Percentiles rank a stretch among this genome's conserved stretches.
Evolutionary conservation across 2,329 filamentous ascomycete genomes (phyloP).

Genomic region (Aspergillus oerlinghausenensis): DNA sequence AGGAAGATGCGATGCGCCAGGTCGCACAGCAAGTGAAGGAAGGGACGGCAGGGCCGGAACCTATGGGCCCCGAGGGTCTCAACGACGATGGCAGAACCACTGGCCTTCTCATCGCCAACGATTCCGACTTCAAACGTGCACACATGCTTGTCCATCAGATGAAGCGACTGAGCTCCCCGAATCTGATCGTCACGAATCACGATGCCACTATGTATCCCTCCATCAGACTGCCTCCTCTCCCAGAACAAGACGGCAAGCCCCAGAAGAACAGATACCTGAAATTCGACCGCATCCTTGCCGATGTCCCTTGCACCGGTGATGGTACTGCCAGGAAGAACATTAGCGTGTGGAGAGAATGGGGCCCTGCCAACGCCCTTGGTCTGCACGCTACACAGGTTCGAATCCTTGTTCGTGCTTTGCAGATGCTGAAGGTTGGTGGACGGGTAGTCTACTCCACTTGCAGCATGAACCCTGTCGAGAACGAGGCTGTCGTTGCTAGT

Average conservation of each 20-base stretch:
- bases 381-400: conserved; percentile 81
- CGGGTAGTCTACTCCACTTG: conserved; percentile 97
- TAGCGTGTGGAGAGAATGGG: conserved; percentile 94
- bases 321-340: conserved; percentile 91
- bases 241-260: conserved; percentile 49
- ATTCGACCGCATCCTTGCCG: conserved; percentile 92
- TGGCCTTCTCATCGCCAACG: conserved; percentile 89
- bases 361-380: conserved; percentile 77
- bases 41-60: conserved; percentile 53
- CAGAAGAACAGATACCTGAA: conserved; percentile 72
- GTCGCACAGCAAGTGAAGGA: conserved; percentile 61
- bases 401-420: conserved; percentile 85
- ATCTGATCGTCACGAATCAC: conserved; percentile 95
- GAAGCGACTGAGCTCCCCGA: conserved; percentile 93
- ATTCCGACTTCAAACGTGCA: conserved; percentile 91
- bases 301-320: conserved; percentile 95
- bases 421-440: conserved; percentile 93
- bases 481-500: conserved; percentile 83
- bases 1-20: conserved; percentile 78
- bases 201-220: conserved; percentile 94
- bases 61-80: conserved; percentile 47
- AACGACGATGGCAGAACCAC: conserved; percentile 82
- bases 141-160: conserved; percentile 98
- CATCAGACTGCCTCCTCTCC: conserved; percentile 69
- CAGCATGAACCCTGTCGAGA: conserved; percentile 97